Conservation (phyloP, 2,329 filamentous ascomycete species). For the Ustilaginoidea virens region DNA sequence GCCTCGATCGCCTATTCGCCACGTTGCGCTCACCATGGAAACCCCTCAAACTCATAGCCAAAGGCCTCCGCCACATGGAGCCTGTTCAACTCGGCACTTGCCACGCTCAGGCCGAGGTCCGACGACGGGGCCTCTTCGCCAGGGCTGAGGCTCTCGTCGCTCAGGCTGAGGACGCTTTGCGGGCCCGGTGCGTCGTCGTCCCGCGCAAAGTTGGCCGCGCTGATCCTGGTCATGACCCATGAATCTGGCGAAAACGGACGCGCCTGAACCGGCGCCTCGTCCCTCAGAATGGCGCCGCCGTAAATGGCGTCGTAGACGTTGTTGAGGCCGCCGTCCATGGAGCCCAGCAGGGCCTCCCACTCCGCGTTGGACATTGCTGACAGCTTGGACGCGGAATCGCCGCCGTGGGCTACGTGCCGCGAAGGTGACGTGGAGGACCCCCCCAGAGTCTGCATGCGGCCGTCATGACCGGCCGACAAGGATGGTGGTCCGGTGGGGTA, state of each 20-base stretch:
- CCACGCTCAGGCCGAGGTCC: conserved; percentile 28
- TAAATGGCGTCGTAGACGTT: conserved; percentile 81
- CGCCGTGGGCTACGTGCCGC: conserved; percentile 5
- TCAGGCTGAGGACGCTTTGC: conserved; percentile 39
- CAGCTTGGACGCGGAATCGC: conserved; percentile 14
- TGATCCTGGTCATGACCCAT: conserved; percentile 38
- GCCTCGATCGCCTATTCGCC: too few relatives aligned
- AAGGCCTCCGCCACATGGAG: conserved; percentile 8
- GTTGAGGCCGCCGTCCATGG: conserved; percentile 62
- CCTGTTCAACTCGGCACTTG: conserved; percentile 17
- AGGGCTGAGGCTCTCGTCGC: conserved; percentile 42
- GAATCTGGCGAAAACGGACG: conserved; percentile 32
- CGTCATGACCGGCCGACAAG: conserved; percentile 27
- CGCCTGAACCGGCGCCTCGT: conserved; percentile 29
- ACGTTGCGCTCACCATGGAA: not conserved
- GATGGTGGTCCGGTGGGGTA: conserved; percentile 31
- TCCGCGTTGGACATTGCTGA: conserved; percentile 45
- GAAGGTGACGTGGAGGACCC: not conserved
- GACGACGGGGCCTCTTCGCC: conserved; percentile 33
- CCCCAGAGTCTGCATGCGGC: conserved; percentile 21
- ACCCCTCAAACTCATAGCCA: conserved; percentile 1
- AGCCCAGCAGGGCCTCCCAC: conserved; percentile 70
- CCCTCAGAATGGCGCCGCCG: conserved; percentile 41
- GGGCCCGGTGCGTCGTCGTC: conserved; percentile 26
- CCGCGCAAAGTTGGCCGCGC: conserved; percentile 30